Evolutionary conservation across 2,329 filamentous ascomycete genomes (phyloP), one percentile per base, ranked within the genome.

Genomic region (Herpotrichia juniperi): DNA sequence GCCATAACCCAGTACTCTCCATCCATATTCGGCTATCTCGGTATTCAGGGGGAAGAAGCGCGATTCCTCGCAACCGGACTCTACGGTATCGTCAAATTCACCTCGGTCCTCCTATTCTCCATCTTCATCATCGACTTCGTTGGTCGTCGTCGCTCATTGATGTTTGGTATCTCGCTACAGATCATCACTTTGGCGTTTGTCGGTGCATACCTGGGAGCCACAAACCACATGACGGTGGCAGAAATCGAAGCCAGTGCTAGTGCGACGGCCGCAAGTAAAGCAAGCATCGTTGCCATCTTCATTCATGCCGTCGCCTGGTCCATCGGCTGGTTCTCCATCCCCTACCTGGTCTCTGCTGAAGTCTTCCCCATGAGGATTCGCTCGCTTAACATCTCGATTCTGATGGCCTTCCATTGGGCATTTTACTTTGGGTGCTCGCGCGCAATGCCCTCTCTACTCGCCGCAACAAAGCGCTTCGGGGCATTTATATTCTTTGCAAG

Each of bases 1-100:
- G 66, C 66, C 5, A 46, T 78, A 16, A 77, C 76, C 58, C 77
- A 77, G 53, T 77, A 72, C 31, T 71, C 73, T 0, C 72, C 74
- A 1, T 66, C 74, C 45, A 76, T 77, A 11, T 77, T 77, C 39
- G 62, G 62, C 6, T 67, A 76, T 63, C 74, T 77, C 19, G 74
- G 75, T 28, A 50, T 59, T 4, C 50, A 45, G 16, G 50, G 52
- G 6, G 81, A 51, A 5, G 54, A 54, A 9, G 44, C 56, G 21
- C 46, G 65, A 4, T 61, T 78, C 1, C 58, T 78, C n/a, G 73
- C 73, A 0, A 76, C 73, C 2, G 74, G 74, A 19, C 57, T 71
- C 16, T 74, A 71, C 42, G 71, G 70, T 7, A 56, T 73, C n/a
- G 68, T 74, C 8, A 73, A 74, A 43, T 52, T 70, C 1, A 65